phyloP scores from a whole-genome alignment of 129 eudicot species.

The Helianthus tuberosus region DNA sequence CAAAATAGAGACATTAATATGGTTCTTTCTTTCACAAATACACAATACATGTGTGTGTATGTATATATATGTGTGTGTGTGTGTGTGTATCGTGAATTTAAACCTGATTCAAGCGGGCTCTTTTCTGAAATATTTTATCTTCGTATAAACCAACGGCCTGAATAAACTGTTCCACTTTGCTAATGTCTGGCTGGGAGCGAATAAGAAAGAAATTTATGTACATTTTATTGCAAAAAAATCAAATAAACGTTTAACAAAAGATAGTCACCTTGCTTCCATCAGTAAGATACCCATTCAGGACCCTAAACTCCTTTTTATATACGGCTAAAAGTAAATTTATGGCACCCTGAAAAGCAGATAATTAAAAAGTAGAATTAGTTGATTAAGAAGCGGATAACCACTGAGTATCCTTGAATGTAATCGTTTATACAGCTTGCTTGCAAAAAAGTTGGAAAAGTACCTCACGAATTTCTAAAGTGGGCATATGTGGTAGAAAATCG shows the following conservation, averaged over 20 bases:
- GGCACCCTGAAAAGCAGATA: conserved; percentile 65
- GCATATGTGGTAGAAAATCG: conserved; percentile 98
- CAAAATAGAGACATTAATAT: neutral
- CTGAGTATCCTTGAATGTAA: neutral
- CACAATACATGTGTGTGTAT: neutral
- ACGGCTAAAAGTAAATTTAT: conserved; percentile 88
- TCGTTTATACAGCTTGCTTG: neutral
- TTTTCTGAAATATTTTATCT: conserved; percentile 88
- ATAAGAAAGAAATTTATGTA: conserved; percentile 18
- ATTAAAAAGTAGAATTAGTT: too few species aligned
- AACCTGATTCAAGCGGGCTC: conserved; percentile 86
- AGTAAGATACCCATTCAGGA: conserved; percentile 81
- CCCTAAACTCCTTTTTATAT: conserved; percentile 81
- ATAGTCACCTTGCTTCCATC: conserved; percentile 79
- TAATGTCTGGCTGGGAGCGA: conserved; percentile 69
- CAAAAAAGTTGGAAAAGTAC: conserved; percentile 35
- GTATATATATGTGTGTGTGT: too few species aligned
- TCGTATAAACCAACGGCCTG: conserved; percentile 96
- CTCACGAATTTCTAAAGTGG: conserved; percentile 98
- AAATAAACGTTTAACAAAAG: neutral
- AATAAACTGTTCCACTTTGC: conserved; percentile 86
- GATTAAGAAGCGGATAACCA: neutral
- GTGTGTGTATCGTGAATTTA: neutral
- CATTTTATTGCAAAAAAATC: neutral
- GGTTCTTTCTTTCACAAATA: neutral